Evolutionary conservation across 2,329 filamentous ascomycete species (phyloP), one percentile per base, ranked within the genome.

Genomic region (Aureobasidium pullulans): DNA sequence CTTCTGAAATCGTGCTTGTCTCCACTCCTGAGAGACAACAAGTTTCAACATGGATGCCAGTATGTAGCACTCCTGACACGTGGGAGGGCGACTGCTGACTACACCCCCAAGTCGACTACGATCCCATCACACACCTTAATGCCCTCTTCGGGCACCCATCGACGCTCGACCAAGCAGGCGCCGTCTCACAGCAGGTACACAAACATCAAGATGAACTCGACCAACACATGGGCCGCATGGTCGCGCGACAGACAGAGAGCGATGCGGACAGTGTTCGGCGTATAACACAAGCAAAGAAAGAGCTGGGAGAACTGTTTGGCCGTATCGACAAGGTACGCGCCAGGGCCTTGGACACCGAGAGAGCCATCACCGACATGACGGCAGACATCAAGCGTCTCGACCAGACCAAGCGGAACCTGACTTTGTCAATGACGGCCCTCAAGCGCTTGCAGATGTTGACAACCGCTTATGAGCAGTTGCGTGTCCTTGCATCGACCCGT

Each of bases 381-480:
- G 91, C 94, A 61, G 94, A 99, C 70, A 99, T 99, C 73, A 99
- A 99, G 78, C 86, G 93, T 65, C 81, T 99, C 64, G 94, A 99
- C 75, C 89, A 89, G 73, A 96, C 94, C 39, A 99, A 99, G 79
- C 88, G 88, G 73, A 99, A 99, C 74, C 81, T 99, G 62, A 96
- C 94, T 9, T 81, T 96, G 57, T 96, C 91, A 65, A 99, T 99
- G 94, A 99, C 94, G 44, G 93, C 93, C 23, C 79, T 99, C 68
- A 99, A 99, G 78, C 83, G 94, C 48, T 81, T 99, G 67, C 94
- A 99, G 79, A 99, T 99, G 94, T 78, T 99, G 70, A 97, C 94
- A 5, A 97, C 94, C 3, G 94, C 94, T n/a, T 99, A 97, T 75
- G 94, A 97, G 71, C 94, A 99, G 76, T 80, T 99, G 60, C 84